Evolutionary conservation across 177 flowering plant genomes (phyloP).

Genomic region (Telopea speciosissima): DNA sequence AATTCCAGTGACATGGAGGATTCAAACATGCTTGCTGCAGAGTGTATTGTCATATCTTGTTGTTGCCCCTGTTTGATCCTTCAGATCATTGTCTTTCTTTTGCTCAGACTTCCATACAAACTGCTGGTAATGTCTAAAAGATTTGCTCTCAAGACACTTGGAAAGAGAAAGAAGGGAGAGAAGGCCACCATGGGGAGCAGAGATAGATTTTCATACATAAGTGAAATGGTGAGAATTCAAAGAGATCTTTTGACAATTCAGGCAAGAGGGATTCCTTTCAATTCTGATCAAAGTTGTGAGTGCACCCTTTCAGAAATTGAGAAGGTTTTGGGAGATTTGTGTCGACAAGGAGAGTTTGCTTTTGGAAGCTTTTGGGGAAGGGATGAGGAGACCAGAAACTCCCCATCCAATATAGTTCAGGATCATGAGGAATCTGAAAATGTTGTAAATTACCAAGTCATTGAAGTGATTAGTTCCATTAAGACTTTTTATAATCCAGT

Average conservation of each 20-base stretch:
- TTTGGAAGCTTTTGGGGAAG: constrained; percentile 86
- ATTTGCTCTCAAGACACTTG: constrained; percentile 31
- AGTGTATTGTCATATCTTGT: constrained; percentile 59
- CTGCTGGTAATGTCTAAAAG: constrained; percentile 33
- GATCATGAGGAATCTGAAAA: constrained; percentile 9
- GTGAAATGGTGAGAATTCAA: constrained; percentile 9
- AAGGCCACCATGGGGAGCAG: constrained; percentile 11
- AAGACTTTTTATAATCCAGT: background rate
- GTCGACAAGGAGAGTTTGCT: constrained; percentile 46
- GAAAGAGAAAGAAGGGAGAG: constrained; percentile 14
- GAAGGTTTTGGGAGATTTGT: constrained; percentile 43
- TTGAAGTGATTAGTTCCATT: constrained; percentile 21
- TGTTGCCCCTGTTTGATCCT: constrained; percentile 71
- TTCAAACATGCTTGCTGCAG: constrained; percentile 48
- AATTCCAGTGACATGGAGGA: constrained; percentile 51
- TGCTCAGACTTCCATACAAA: constrained; percentile 48
- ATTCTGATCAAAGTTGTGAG: constrained; percentile 12
- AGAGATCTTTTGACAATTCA: constrained; percentile 15
- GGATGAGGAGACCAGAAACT: constrained; percentile 18
- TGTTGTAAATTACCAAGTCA: constrained; percentile 22
- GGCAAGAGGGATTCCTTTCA: background rate
- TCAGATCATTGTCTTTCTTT: constrained; percentile 43
- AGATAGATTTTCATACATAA: constrained; percentile 2
- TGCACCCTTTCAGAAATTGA: constrained; percentile 49
- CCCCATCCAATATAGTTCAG: constrained; percentile 7